Percentiles rank a stretch among this genome's conserved stretches.
phyloP scores from a whole-genome alignment of 164 flowering plant species.

The Chloranthus sessilifolius region DNA sequence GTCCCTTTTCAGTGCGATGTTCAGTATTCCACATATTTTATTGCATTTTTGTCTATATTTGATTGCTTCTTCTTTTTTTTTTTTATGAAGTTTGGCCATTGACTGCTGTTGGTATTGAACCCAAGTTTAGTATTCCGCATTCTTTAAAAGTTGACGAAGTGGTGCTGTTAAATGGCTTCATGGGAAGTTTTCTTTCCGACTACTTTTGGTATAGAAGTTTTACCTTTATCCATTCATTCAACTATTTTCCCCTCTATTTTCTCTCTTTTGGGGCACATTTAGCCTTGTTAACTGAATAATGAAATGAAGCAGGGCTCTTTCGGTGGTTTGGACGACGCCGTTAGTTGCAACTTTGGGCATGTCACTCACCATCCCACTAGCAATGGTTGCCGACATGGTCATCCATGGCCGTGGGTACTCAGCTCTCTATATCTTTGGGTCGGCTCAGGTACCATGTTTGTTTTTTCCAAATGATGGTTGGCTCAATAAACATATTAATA shows the following conservation, averaged over 20 bases:
- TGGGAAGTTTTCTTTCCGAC: constrained; percentile 60
- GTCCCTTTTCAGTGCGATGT: no score
- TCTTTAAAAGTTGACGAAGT: constrained; percentile 37
- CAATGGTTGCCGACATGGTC: constrained; percentile 69
- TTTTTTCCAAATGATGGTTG: no score
- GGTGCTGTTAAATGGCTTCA: constrained; percentile 42
- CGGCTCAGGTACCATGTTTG: constrained; percentile 38
- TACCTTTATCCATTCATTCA: not conserved
- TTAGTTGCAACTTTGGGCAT: constrained; percentile 60
- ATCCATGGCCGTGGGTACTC: constrained; percentile 61
- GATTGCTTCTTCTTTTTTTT: no score
- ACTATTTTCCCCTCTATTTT: not conserved
- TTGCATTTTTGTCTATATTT: no score
- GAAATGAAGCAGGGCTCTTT: constrained; percentile 49
- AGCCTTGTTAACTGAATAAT: not conserved
- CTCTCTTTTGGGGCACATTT: not conserved
- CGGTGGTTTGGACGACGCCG: constrained; percentile 73
- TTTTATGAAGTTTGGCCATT: constrained; percentile 55
- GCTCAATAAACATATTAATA: no score
- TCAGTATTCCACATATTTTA: no score
- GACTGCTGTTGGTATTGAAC: constrained; percentile 43
- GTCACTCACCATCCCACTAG: constrained; percentile 67
- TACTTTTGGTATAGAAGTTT: constrained; percentile 43
- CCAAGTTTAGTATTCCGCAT: constrained; percentile 44
- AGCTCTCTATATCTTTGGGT: constrained; percentile 52